These are phyloP conservation scores for Schwanniomyces polymorphus DNA, from an alignment of 805 yeast species.

Conservation along the genomic window DNA sequence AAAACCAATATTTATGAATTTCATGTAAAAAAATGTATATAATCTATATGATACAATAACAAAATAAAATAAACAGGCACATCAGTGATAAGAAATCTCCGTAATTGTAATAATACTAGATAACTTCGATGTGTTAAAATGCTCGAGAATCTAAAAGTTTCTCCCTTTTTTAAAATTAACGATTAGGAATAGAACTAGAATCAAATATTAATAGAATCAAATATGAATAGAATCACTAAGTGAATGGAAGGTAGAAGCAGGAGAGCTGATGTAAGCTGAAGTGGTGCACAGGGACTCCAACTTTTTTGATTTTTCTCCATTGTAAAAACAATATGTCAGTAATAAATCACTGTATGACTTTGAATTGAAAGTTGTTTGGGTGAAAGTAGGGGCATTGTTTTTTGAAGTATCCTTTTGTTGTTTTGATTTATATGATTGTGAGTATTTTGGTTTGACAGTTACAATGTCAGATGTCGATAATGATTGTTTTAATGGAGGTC, in stretches of 20 bases:
- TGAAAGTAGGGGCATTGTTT: constrained; percentile 2
- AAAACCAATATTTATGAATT: background rate
- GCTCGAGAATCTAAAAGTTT: background rate
- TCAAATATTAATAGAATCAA: constrained; percentile 31
- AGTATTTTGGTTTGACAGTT: constrained; percentile 17
- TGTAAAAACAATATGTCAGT: constrained; percentile 36
- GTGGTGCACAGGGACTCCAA: constrained; percentile 1
- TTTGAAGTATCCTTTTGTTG: constrained; percentile 9
- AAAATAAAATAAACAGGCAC: background rate
- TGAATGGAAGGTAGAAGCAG: constrained; percentile 34
- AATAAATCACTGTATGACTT: constrained; percentile 33
- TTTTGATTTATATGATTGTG: constrained; percentile 23
- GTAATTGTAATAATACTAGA: background rate
- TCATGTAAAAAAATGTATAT: background rate
- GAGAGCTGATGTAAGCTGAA: constrained; percentile 12
- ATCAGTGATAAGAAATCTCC: background rate
- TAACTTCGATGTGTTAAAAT: background rate
- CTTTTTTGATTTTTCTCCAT: constrained; percentile 14
- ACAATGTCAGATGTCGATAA: constrained; percentile 17
- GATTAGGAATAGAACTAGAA: constrained; percentile 2
- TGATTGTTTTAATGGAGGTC: constrained; percentile 19
- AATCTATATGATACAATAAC: background rate
- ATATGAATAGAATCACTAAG: constrained; percentile 33
- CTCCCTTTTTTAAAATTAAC: background rate
- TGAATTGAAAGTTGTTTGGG: constrained; percentile 18